phyloP scores from a whole-genome alignment of 148 eudicot species.

The Nepenthes gracilis region DNA sequence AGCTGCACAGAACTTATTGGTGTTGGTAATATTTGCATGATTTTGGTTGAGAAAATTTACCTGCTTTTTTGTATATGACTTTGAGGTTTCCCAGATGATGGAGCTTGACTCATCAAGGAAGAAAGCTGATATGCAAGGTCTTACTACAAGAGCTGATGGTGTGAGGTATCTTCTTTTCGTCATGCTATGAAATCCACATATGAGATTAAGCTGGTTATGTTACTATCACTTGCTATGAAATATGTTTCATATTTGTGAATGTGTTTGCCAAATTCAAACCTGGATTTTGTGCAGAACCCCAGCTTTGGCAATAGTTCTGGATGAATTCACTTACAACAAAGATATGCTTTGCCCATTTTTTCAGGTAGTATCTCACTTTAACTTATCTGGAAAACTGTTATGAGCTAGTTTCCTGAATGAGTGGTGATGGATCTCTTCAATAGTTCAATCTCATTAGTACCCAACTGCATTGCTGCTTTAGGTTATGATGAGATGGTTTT shows the following conservation, averaged over 20 bases:
- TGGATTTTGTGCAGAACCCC: conserved; percentile 45
- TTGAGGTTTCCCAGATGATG: conserved; percentile 38
- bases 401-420: not conserved
- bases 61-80: not conserved
- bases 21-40: conserved; percentile 41
- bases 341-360: conserved; percentile 54
- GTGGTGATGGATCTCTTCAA: not conserved
- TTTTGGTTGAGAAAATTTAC: not conserved
- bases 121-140: conserved; percentile 54
- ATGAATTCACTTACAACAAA: conserved; percentile 61
- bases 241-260: not conserved
- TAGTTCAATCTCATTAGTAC: too few relatives aligned
- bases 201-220: not conserved
- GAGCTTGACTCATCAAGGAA: conserved; percentile 64
- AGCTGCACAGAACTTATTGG: conserved; percentile 46
- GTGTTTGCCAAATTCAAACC: not conserved
- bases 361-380: conserved; percentile 30
- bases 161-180: conserved; percentile 37
- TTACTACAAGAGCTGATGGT: conserved; percentile 70
- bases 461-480: not conserved
- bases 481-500: not conserved
- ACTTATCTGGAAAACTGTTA: not conserved
- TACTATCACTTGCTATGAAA: too few relatives aligned
- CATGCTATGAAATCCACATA: not conserved
- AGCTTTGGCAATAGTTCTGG: conserved; percentile 57